These are phyloP conservation scores for Acanthochlamys bracteata DNA, from an alignment of 106 monocot species.

Conservation along the genomic window DNA sequence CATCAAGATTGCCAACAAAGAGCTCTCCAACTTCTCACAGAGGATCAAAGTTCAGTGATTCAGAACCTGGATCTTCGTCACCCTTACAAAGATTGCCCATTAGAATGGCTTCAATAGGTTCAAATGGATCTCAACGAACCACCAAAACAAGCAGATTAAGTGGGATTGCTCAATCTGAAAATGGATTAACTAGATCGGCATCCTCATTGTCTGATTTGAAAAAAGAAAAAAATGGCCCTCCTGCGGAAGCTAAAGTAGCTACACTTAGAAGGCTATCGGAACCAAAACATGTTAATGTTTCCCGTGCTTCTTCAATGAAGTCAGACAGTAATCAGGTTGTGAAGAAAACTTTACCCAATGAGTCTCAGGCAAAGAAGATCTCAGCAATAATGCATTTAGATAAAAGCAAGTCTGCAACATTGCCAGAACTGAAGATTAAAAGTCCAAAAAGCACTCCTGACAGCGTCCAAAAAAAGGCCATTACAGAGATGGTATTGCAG, in stretches of 20 bases:
- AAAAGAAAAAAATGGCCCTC: conserved; percentile 30
- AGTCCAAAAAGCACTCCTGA: conserved; percentile 15
- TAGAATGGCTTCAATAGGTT: conserved; percentile 23
- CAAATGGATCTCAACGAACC: conserved; percentile 25
- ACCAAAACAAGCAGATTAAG: conserved; percentile 24
- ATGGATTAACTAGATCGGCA: conserved; percentile 30
- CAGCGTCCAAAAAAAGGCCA: conserved; percentile 5
- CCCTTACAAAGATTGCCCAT: conserved; percentile 31
- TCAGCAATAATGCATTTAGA: conserved; percentile 63
- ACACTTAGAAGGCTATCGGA: conserved; percentile 49
- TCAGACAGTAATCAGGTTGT: conserved; percentile 12
- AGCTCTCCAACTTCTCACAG: conserved; percentile 35
- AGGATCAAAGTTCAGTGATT: conserved; percentile 62
- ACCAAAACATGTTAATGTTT: conserved; percentile 22
- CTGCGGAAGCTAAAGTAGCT: conserved; percentile 16
- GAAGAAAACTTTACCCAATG: conserved; percentile 27
- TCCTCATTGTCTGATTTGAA: conserved; percentile 39
- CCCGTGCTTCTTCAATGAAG: conserved; percentile 22
- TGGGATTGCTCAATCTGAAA: conserved; percentile 3
- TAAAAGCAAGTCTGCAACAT: conserved; percentile 62
- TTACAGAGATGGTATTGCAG: conserved; percentile 12
- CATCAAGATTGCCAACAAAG: conserved; percentile 26
- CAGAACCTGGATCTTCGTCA: conserved; percentile 43
- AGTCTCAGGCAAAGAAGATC: conserved; percentile 45
- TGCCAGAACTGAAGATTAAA: conserved; percentile 60